A percentile compares a stretch with the other conserved stretches of the same genome.
These are phyloP conservation scores for Coemansia brasiliensis DNA, from an alignment of 192 early-diverging fungal species.

Conservation along the genomic window DNA sequence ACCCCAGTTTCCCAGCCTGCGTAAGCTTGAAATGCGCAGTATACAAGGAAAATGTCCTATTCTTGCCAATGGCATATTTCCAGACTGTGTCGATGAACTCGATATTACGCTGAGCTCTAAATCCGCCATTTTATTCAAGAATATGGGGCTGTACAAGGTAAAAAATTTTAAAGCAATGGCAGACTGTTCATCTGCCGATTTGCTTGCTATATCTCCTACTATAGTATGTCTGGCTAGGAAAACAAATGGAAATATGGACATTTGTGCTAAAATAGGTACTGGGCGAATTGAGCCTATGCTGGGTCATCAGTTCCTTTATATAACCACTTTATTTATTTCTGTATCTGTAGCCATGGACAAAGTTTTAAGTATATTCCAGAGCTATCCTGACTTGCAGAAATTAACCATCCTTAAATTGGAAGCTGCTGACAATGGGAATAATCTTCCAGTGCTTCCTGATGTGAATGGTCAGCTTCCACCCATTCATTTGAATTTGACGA, in stretches of 20 bases:
- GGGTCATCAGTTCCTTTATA: neutral
- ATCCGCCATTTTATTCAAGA: neutral
- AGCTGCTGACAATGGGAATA: too few relatives aligned
- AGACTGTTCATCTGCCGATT: neutral
- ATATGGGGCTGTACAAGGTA: neutral
- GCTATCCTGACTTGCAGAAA: too few relatives aligned
- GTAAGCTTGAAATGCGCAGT: neutral
- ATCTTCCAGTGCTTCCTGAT: too few relatives aligned
- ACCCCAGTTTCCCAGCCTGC: neutral
- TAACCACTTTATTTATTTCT: neutral
- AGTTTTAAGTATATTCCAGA: neutral
- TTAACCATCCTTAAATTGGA: too few relatives aligned
- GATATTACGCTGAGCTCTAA: neutral
- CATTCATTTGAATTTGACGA: neutral
- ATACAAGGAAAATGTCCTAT: slow-evolving; percentile 4
- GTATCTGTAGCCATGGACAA: neutral
- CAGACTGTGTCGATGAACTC: neutral
- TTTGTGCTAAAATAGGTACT: too few relatives aligned
- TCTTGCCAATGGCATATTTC: slow-evolving; percentile 7
- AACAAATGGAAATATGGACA: too few relatives aligned
- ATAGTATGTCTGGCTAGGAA: neutral
- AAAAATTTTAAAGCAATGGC: neutral
- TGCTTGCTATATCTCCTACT: neutral
- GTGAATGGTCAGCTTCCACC: too few relatives aligned
- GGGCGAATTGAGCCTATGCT: too few relatives aligned